Evolutionary conservation across 2,329 filamentous ascomycete species (phyloP).

Genomic region (Venturia carpophila): DNA sequence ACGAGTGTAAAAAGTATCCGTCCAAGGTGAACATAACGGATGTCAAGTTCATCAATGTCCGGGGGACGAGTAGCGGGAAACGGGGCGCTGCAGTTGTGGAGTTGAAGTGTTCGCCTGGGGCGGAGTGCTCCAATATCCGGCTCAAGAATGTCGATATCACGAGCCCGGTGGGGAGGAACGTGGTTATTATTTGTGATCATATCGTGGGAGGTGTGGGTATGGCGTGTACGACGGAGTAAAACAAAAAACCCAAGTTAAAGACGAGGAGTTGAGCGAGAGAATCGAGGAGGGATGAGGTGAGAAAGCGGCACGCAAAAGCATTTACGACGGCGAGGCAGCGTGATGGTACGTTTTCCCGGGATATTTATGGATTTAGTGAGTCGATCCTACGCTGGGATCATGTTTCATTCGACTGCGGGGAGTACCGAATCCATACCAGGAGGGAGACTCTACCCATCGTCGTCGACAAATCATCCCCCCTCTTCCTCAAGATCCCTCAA

Average conservation of each 20-base stretch:
- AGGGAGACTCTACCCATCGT: not conserved
- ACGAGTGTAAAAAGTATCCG: constrained; percentile 46
- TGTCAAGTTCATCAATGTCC: constrained; percentile 52
- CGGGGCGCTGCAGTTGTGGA: constrained; percentile 48
- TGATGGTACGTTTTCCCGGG: not conserved
- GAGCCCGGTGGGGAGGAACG: constrained; percentile 37
- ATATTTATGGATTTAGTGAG: not conserved
- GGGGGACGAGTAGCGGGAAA: constrained; percentile 49
- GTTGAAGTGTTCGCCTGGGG: constrained; percentile 49
- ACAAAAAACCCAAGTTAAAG: no score
- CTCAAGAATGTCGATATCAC: constrained; percentile 49
- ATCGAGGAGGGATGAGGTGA: no score
- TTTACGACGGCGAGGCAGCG: not conserved
- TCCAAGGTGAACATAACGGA: constrained; percentile 53
- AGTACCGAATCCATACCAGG: not conserved
- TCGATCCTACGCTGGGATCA: not conserved
- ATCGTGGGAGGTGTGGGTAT: constrained; percentile 36
- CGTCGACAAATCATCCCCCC: no score
- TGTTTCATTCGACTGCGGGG: not conserved
- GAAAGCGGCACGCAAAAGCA: not conserved
- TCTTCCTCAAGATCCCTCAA: no score
- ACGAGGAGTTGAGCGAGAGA: not conserved
- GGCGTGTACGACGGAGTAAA: constrained; percentile 28
- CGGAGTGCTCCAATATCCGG: constrained; percentile 49
- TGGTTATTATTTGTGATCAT: constrained; percentile 47